These are phyloP conservation scores for Corynascus novoguineensis DNA, from an alignment of 495 filamentous ascomycete species.

Conservation along the genomic window DNA sequence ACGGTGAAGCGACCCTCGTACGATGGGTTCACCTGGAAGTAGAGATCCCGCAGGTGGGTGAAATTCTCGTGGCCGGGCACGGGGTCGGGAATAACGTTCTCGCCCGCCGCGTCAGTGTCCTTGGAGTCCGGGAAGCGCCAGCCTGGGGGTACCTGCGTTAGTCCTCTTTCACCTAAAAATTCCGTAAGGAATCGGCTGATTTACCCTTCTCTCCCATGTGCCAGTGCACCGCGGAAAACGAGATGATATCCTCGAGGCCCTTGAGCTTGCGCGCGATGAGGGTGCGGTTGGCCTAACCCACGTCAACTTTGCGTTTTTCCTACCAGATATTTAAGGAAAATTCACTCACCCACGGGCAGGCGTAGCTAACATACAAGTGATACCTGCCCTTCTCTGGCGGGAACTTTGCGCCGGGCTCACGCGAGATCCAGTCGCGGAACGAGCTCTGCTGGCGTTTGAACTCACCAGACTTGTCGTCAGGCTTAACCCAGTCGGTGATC, in stretches of 20 bases:
- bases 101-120: conserved; percentile 52
- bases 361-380: conserved; percentile 68
- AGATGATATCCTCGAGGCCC: conserved; percentile 67
- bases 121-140: conserved; percentile 72
- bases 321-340: neutral
- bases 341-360: conserved; percentile 66
- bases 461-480: conserved; percentile 70
- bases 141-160: conserved; percentile 41
- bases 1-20: conserved; percentile 77
- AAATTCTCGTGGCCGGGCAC: conserved; percentile 57
- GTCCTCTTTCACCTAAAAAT: neutral
- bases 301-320: neutral
- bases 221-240: conserved; percentile 63
- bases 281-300: conserved; percentile 57
- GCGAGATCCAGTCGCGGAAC: conserved; percentile 67
- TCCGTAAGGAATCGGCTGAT: neutral
- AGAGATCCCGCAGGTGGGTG: conserved; percentile 60
- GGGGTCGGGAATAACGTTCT: conserved; percentile 51
- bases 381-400: conserved; percentile 71
- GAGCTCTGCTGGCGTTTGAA: conserved; percentile 75
- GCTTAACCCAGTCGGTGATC: conserved; percentile 81
- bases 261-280: conserved; percentile 74
- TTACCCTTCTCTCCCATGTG: conserved; percentile 51
- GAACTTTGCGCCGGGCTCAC: conserved; percentile 54
- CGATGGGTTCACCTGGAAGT: conserved; percentile 59